phyloP scores from a whole-genome alignment of 306 rosid species.

The Leucaena leucocephala region DNA sequence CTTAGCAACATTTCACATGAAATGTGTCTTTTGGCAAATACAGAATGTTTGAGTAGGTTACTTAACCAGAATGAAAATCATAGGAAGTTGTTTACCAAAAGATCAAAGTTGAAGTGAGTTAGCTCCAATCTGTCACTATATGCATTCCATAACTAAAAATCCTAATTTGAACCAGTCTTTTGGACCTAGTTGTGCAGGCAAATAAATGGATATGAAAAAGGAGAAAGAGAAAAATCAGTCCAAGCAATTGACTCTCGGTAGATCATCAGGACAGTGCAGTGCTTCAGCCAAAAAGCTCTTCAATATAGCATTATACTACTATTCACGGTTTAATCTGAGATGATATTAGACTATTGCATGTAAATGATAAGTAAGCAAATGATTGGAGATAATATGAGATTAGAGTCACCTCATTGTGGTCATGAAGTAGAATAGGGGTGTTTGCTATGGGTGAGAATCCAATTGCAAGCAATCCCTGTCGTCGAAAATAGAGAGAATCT shows the following conservation, averaged over 20 bases:
- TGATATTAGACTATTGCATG: constrained; percentile 9
- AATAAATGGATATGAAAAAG: not conserved
- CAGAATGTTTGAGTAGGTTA: not conserved
- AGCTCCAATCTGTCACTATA: not conserved
- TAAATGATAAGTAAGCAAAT: constrained; percentile 8
- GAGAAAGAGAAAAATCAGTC: not conserved
- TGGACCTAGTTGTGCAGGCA: not conserved
- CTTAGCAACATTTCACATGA: not conserved
- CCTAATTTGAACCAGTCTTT: constrained; percentile 1
- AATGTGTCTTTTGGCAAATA: not conserved
- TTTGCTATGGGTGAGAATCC: constrained; percentile 96
- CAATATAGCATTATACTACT: constrained; percentile 7
- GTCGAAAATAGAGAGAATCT: constrained; percentile 83
- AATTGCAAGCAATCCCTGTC: constrained; percentile 79
- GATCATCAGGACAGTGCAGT: not conserved
- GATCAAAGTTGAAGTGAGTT: not conserved
- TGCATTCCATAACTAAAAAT: constrained; percentile 1
- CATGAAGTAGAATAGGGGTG: constrained; percentile 91
- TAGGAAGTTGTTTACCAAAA: not conserved
- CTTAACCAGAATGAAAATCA: not conserved
- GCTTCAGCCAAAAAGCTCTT: constrained; percentile 5
- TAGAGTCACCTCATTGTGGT: constrained; percentile 84
- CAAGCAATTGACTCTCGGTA: not conserved
- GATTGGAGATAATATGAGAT: constrained; percentile 2
- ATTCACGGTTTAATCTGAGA: constrained; percentile 11